Base-by-base conservation (phyloP, 2,329 filamentous ascomycete species). In the Gaeumannomyces sp. region DNA sequence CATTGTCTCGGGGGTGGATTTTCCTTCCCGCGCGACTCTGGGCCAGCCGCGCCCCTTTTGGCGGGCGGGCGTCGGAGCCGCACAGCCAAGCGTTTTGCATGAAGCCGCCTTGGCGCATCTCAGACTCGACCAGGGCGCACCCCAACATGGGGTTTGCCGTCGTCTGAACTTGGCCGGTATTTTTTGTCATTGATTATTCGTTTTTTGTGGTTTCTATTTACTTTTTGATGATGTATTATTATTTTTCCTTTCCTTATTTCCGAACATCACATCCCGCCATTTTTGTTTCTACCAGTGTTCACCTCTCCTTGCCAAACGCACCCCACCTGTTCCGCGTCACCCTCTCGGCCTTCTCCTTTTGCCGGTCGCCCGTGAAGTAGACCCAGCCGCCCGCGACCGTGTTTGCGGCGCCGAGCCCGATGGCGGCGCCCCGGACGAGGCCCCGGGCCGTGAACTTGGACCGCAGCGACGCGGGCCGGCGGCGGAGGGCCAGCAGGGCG, bases 321-420 rank as follows among this genome's bases (percentile, higher is more conserved):
- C 75, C 81, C 84, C 84, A 87, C 38, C 82, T 75, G 60, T 85
- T 82, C 64, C 83, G 77, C 62, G 80, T 77, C 66, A 71, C 71
- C 65, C 85, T 76, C 69, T 79, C 80, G 69, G 75, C 73, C 64
- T 79, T 79, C 71, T 87, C 85, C 64, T 70, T 75, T 67, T 79
- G 76, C 57, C 82, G 78, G 68, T 85, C 78, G 0, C 83, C 83
- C 14, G 73, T 80, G 19, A 79, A 76, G 65, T 86, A 87, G 2
- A 80, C 81, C 75, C 79, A 84, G 2, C 79, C 79, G 3, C 81
- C 82, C 0, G 81, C 82, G 3, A 78, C 71, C 28, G 76, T 75
- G 69, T 87, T 87, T 14, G 73, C 75, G 0, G 75, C 65, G 0
- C 80, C 84, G 56, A 87, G 70, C 1, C 77, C 83, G 60, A 86